Conservation (phyloP, 2,329 filamentous ascomycete genomes). For the Gnomoniopsis smithogilvyi region DNA sequence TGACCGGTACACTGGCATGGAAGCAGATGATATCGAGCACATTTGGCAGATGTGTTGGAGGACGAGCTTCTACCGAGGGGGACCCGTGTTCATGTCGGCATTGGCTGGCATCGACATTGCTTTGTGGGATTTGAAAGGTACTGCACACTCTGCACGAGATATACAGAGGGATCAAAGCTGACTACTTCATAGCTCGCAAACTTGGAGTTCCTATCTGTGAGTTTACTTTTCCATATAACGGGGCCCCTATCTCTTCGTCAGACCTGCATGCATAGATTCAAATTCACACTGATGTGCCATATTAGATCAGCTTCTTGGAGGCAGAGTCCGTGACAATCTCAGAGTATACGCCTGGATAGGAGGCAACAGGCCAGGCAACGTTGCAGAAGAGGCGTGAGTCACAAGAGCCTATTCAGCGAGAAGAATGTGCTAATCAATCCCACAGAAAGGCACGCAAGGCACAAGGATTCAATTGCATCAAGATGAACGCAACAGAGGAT, state of each 20-base stretch:
- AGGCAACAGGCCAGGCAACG: conserved; percentile 61
- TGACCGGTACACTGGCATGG: conserved; percentile 53
- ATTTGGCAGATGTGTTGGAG: conserved; percentile 66
- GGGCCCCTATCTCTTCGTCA: too few species aligned
- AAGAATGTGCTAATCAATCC: neutral
- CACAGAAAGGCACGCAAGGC: conserved; percentile 44
- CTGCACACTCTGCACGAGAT: too few species aligned
- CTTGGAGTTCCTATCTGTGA: conserved; percentile 54
- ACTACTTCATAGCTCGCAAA: conserved; percentile 14
- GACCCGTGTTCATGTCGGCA: conserved; percentile 68
- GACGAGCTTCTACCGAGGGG: conserved; percentile 64
- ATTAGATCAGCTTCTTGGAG: conserved; percentile 54
- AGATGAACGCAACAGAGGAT: conserved; percentile 69
- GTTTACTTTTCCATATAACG: too few species aligned
- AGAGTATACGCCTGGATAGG: conserved; percentile 69
- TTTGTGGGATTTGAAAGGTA: conserved; percentile 63
- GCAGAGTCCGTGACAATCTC: conserved; percentile 60
- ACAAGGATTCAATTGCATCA: conserved; percentile 57
- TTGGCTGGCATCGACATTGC: conserved; percentile 67
- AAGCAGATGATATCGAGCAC: conserved; percentile 67
- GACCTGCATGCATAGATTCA: too few species aligned
- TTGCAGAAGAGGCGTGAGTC: conserved; percentile 50
- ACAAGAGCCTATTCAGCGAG: neutral
- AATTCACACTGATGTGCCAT: too few species aligned
- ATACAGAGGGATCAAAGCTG: neutral